Evolutionary conservation across 331 rosid species (phyloP).

Genomic region (Arachis monticola): DNA sequence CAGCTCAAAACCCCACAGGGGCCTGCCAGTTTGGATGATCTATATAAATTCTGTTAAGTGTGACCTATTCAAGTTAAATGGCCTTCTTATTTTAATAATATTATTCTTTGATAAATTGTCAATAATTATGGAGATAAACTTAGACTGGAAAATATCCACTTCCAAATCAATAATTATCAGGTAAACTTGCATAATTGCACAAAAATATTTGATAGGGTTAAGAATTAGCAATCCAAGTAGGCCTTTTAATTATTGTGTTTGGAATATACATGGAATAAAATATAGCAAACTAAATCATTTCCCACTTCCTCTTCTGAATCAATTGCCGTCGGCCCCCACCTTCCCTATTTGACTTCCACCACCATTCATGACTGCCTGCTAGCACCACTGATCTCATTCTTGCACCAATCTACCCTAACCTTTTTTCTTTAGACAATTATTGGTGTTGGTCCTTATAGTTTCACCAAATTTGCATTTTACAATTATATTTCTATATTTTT

Average conservation of each 20-base stretch:
- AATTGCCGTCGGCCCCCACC: neutral
- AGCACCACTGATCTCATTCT: conserved; percentile 16
- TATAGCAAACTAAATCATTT: conserved; percentile 4
- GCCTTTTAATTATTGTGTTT: neutral
- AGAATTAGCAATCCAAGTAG: conserved; percentile 9
- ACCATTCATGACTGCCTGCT: neutral
- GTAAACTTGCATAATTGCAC: neutral
- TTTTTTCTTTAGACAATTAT: neutral
- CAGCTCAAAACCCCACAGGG: too few relatives aligned
- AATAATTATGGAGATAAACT: too few relatives aligned
- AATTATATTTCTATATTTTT: too few relatives aligned
- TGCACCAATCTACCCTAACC: neutral
- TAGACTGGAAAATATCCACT: neutral
- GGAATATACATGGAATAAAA: neutral
- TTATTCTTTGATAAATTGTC: neutral
- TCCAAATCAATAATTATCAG: neutral
- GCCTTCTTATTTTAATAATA: neutral
- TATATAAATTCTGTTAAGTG: neutral
- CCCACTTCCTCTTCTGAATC: neutral
- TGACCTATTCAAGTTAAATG: neutral
- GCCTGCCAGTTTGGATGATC: neutral
- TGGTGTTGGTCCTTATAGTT: neutral
- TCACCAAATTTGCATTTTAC: too few relatives aligned
- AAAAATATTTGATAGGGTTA: neutral
- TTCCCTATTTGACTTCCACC: neutral